These are phyloP conservation scores for Rugosomyces carneus DNA, from an alignment of 1,284 basidiomycete species.

Conservation along the genomic window DNA sequence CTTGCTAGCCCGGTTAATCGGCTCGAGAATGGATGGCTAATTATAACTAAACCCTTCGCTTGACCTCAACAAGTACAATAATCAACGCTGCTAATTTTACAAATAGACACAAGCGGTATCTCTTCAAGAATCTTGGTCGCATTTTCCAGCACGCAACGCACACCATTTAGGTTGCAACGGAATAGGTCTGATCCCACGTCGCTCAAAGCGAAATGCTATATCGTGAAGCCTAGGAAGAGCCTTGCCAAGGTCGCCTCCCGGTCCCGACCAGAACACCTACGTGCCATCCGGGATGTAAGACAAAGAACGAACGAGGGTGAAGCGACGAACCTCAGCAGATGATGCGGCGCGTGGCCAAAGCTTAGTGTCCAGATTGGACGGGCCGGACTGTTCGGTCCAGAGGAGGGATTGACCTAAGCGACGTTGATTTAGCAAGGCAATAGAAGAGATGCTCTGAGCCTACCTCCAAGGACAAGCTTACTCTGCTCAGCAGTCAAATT, in stretches of 20 bases:
- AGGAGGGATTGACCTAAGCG: slow-evolving; percentile 55
- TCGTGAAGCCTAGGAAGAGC: slow-evolving; percentile 61
- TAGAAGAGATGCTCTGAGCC: slow-evolving; percentile 14
- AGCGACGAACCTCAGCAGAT: slow-evolving; percentile 49
- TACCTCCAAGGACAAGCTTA: slow-evolving; percentile 64
- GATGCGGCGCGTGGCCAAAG: slow-evolving; percentile 79
- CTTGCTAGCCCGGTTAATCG: no score
- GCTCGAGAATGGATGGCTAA: no score
- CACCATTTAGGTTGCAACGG: slow-evolving; percentile 71
- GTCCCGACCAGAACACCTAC: slow-evolving; percentile 30
- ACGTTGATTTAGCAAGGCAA: neutral
- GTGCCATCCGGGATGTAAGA: neutral
- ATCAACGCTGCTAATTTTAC: no score
- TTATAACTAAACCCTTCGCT: no score
- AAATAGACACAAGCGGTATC: no score
- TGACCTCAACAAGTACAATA: no score
- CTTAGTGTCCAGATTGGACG: slow-evolving; percentile 64
- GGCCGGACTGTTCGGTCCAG: slow-evolving; percentile 75
- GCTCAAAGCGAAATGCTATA: slow-evolving; percentile 54
- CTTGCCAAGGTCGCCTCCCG: slow-evolving; percentile 32
- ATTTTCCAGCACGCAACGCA: slow-evolving; percentile 50
- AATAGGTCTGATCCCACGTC: slow-evolving; percentile 55
- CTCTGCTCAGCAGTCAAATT: slow-evolving; percentile 47
- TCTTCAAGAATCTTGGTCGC: slow-evolving; percentile 32
- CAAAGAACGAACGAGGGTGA: neutral